Percentiles rank a stretch among this genome's conserved stretches.
phyloP scores from a whole-genome alignment of 2,329 filamentous ascomycete genomes.

The Fusarium anguioides region DNA sequence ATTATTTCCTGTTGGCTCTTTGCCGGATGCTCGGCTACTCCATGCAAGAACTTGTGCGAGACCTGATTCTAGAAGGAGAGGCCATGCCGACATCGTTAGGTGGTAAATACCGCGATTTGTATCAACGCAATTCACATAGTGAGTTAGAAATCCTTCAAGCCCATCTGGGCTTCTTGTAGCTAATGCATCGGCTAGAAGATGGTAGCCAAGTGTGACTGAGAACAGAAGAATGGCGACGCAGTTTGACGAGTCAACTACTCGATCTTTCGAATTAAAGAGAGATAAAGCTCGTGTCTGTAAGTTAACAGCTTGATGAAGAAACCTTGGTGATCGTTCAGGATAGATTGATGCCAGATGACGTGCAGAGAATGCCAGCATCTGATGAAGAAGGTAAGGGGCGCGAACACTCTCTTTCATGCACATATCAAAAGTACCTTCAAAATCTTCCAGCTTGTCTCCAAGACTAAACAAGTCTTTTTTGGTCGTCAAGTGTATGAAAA shows the following conservation, averaged over 20 bases:
- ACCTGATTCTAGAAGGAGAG: conserved; percentile 3
- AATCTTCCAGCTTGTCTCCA: background rate
- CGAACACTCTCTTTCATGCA: background rate
- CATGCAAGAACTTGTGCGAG: conserved; percentile 5
- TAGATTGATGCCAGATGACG: conserved; percentile 10
- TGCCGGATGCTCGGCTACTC: conserved; percentile 3
- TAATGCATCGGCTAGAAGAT: conserved; percentile 23
- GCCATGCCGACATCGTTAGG: background rate
- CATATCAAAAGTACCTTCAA: background rate
- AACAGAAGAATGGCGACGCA: conserved; percentile 32
- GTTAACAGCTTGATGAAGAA: conserved; percentile 3
- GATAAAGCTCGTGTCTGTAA: conserved; percentile 26
- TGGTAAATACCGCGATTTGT: conserved; percentile 25
- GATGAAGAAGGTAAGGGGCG: conserved; percentile 25
- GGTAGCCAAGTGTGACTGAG: conserved; percentile 12
- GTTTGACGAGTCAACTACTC: conserved; percentile 1
- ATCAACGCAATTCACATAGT: conserved; percentile 22
- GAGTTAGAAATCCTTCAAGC: background rate
- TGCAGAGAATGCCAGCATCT: conserved; percentile 32
- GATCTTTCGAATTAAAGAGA: conserved; percentile 8
- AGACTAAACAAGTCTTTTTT: conserved; percentile 9
- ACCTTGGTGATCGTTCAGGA: background rate
- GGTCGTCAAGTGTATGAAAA: conserved; percentile 1
- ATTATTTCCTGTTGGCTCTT: background rate
- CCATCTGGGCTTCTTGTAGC: background rate